Conservation (phyloP, 2,329 filamentous ascomycete genomes). For the Pseudocercospora vitis region DNA sequence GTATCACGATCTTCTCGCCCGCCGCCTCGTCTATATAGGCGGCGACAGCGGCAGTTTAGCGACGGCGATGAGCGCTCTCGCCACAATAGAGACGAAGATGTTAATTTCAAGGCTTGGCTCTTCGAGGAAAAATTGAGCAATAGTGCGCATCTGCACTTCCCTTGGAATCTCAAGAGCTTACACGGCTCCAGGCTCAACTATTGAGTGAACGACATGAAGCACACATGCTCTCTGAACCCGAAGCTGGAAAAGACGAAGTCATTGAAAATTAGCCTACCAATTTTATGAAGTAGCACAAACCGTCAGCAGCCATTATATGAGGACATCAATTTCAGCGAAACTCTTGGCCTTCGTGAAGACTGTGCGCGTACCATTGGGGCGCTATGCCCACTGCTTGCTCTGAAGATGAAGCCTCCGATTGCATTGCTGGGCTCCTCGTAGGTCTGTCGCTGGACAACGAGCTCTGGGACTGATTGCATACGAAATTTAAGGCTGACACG, state of each 20-base stretch:
- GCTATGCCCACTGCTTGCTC: conserved; percentile 31
- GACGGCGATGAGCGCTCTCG: no score
- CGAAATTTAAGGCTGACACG: conserved; percentile 26
- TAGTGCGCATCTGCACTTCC: no score
- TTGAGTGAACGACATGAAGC: conserved; percentile 18
- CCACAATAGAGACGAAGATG: no score
- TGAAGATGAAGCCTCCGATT: conserved; percentile 34
- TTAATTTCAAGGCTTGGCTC: no score
- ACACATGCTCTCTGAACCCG: conserved; percentile 16
- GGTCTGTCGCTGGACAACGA: conserved; percentile 25
- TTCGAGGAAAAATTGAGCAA: no score
- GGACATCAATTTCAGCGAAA: conserved; percentile 25
- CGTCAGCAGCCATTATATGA: conserved; percentile 35
- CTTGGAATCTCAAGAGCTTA: no score
- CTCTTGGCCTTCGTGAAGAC: conserved; percentile 35
- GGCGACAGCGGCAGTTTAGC: no score
- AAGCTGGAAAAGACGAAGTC: conserved; percentile 19
- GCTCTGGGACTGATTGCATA: conserved; percentile 33
- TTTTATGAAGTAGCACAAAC: conserved; percentile 17
- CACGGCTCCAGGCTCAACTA: no score
- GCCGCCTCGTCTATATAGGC: no score
- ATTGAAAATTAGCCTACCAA: conserved; percentile 22
- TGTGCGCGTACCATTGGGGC: conserved; percentile 37
- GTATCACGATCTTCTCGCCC: no score
- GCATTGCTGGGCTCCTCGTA: conserved; percentile 43